A percentile compares a stretch with the other conserved stretches of the same genome.
Evolutionary conservation across 1,139 yeast species (phyloP).

Genomic region (Candida sp.): DNA sequence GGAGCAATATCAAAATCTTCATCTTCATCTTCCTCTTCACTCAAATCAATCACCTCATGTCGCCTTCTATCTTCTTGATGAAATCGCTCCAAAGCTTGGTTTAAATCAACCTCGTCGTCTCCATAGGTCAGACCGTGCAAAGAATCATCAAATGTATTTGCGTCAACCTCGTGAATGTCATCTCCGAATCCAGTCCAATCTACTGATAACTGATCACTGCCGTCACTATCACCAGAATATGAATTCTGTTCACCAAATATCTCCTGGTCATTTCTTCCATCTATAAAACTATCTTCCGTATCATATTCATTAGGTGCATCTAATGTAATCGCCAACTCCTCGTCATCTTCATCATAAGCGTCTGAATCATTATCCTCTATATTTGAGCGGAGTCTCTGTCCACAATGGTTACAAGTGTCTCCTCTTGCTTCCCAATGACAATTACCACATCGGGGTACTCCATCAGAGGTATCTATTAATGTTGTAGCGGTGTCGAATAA

Average conservation of each 20-base stretch:
- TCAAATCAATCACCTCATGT: constrained; percentile 1
- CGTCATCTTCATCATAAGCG: constrained; percentile 20
- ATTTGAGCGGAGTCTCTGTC: constrained; percentile 34
- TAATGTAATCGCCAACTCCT: constrained; percentile 11
- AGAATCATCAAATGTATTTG: not conserved
- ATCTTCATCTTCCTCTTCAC: constrained; percentile 5
- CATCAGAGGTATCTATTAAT: constrained; percentile 63
- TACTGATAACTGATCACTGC: constrained; percentile 5
- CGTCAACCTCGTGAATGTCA: constrained; percentile 3
- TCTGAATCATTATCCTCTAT: constrained; percentile 22
- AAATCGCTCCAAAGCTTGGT: constrained; percentile 9
- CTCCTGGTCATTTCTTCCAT: constrained; percentile 13
- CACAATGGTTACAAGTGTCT: constrained; percentile 53
- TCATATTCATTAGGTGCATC: constrained; percentile 21
- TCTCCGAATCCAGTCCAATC: constrained; percentile 12
- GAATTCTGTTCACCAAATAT: constrained; percentile 7
- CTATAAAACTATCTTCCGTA: constrained; percentile 27
- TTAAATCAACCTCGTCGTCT: constrained; percentile 5
- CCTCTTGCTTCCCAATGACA: constrained; percentile 84
- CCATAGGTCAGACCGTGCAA: not conserved
- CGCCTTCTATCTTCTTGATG: not conserved
- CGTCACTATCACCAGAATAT: constrained; percentile 6
- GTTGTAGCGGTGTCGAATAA: constrained; percentile 51
- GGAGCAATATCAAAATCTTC: constrained; percentile 5
- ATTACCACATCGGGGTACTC: constrained; percentile 73